These are phyloP conservation scores for Eleusine indica DNA, from an alignment of 176 grass and related monocot genomes.

Conservation along the genomic window DNA sequence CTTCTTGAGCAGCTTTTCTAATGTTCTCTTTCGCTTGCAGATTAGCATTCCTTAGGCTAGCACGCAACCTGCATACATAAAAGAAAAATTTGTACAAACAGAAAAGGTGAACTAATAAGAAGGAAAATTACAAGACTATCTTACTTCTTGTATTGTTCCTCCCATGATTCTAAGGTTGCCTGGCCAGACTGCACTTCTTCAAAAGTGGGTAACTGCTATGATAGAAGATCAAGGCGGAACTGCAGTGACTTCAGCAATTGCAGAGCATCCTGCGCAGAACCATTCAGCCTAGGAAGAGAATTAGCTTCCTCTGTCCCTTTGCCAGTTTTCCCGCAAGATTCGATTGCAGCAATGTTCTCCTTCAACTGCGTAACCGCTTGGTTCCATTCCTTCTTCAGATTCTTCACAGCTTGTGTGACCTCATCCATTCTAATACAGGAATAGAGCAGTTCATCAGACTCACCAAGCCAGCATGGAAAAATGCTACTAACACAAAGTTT, in stretches of 20 bases:
- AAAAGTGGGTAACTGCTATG: conserved; percentile 74
- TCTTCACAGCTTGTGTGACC: conserved; percentile 66
- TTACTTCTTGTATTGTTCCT: conserved; percentile 72
- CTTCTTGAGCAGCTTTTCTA: conserved; percentile 70
- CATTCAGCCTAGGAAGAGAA: conserved; percentile 73
- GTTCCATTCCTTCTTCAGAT: conserved; percentile 77
- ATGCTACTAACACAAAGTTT: background rate
- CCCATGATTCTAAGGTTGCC: conserved; percentile 66
- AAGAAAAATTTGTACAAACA: background rate
- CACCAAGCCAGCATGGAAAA: background rate
- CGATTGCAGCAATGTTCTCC: conserved; percentile 52
- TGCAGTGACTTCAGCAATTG: conserved; percentile 74
- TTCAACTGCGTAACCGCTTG: conserved; percentile 55
- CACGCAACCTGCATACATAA: conserved; percentile 54
- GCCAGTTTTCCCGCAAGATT: conserved; percentile 63
- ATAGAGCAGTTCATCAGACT: background rate
- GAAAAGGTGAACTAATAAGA: background rate
- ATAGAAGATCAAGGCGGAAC: conserved; percentile 73
- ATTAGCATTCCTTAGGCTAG: conserved; percentile 71
- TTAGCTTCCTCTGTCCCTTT: conserved; percentile 71
- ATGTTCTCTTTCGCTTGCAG: conserved; percentile 88
- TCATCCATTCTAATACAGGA: conserved; percentile 64
- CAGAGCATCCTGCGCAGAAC: conserved; percentile 67
- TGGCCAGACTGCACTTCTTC: conserved; percentile 70
- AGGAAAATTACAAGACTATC: background rate